These are phyloP conservation scores for Rhynchosporium graminicola DNA, from an alignment of 2,329 filamentous ascomycete genomes.

Conservation along the genomic window DNA sequence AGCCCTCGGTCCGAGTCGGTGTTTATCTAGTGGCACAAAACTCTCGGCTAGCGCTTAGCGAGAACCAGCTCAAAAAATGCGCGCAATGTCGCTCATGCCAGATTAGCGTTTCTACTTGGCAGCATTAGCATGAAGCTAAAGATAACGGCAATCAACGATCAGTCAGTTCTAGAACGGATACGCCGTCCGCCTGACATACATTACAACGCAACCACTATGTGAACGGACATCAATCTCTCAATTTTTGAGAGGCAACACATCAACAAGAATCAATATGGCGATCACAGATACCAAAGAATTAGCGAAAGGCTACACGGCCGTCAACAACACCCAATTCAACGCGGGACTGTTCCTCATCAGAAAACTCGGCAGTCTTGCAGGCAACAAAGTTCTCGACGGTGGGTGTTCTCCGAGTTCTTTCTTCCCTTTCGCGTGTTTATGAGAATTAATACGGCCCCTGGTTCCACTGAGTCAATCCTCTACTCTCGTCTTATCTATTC, in stretches of 20 bases:
- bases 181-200: not conserved
- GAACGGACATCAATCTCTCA: not conserved
- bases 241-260: too few species aligned
- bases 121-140: not conserved
- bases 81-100: conserved; percentile 4
- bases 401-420: too few species aligned
- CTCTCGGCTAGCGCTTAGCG: too few species aligned
- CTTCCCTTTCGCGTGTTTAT: too few species aligned
- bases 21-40: too few species aligned
- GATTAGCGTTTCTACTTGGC: not conserved
- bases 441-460: too few species aligned
- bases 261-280: conserved; percentile 2
- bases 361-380: conserved; percentile 1
- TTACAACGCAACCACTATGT: not conserved
- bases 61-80: not conserved
- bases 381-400: conserved; percentile 36
- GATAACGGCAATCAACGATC: not conserved
- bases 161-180: not conserved
- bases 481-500: too few species aligned
- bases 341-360: conserved; percentile 20
- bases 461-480: too few species aligned
- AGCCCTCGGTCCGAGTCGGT: too few species aligned
- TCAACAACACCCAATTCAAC: conserved; percentile 21
- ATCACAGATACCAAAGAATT: conserved; percentile 24
- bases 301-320: conserved; percentile 22